Evolutionary conservation across 192 early-diverging fungal genomes (phyloP).

Genomic region (Linnemannia hyalina): DNA sequence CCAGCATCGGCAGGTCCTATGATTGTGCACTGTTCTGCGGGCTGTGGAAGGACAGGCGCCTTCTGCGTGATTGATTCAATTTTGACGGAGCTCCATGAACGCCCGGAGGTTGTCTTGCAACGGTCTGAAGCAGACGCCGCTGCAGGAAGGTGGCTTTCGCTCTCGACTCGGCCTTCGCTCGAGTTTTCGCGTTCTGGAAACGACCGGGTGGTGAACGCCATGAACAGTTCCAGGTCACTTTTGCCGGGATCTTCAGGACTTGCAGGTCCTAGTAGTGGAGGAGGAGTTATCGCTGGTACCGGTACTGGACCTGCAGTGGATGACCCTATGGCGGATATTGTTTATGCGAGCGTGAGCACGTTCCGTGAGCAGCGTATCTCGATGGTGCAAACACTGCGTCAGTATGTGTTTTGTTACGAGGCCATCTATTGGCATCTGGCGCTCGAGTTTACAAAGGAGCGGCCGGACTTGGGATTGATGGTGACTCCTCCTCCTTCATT

Average conservation of each 20-base stretch:
- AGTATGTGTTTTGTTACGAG: slow-evolving; percentile 91
- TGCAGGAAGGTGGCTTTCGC: slow-evolving; percentile 58
- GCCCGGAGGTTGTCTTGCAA: slow-evolving; percentile 82
- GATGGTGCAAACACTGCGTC: slow-evolving; percentile 86
- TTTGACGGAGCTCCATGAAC: slow-evolving; percentile 39
- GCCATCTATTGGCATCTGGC: slow-evolving; percentile 71
- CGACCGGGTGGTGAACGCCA: slow-evolving; percentile 55
- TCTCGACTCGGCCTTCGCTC: slow-evolving; percentile 30
- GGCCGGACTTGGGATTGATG: slow-evolving; percentile 25
- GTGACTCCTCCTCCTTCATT: slow-evolving; percentile 29
- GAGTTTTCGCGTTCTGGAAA: slow-evolving; percentile 63
- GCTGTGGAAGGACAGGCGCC: slow-evolving; percentile 72
- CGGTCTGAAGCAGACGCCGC: slow-evolving; percentile 76
- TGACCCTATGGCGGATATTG: slow-evolving; percentile 62
- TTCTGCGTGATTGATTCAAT: slow-evolving; percentile 71
- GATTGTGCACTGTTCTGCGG: slow-evolving; percentile 71
- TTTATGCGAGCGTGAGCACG: slow-evolving; percentile 70
- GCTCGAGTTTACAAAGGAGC: slow-evolving; percentile 33
- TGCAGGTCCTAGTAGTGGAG: neutral
- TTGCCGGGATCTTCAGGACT: neutral
- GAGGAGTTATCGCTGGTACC: neutral
- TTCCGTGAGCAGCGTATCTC: slow-evolving; percentile 84
- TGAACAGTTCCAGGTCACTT: slow-evolving; percentile 4
- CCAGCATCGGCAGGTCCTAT: slow-evolving; percentile 50
- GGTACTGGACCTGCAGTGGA: neutral